phyloP scores from a whole-genome alignment of 2,329 filamentous ascomycete genomes.

The Colletotrichum australisinense region DNA sequence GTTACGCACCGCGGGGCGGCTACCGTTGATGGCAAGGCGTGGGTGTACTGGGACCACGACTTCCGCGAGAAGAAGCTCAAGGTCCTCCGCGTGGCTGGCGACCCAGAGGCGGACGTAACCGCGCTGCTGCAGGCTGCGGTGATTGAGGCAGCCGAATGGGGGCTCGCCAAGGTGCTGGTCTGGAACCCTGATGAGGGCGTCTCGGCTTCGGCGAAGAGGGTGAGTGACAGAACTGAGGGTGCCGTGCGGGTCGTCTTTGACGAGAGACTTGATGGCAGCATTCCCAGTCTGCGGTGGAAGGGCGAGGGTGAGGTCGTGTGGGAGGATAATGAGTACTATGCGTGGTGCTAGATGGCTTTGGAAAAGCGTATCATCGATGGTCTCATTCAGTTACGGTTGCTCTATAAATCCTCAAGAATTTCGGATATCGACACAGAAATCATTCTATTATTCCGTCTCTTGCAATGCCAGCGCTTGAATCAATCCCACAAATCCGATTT shows the following conservation, averaged over 20 bases:
- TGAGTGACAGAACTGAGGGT: conserved; percentile 52
- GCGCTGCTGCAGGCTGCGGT: conserved; percentile 47
- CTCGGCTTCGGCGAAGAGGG: conserved; percentile 41
- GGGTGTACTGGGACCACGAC: conserved; percentile 51
- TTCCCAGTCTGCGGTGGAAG: conserved; percentile 51
- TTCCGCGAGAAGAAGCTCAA: conserved; percentile 45
- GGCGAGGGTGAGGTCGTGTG: conserved; percentile 43
- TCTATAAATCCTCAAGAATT: not conserved
- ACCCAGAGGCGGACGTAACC: conserved; percentile 40
- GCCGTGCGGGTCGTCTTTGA: conserved; percentile 43
- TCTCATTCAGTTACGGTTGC: not conserved
- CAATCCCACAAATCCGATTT: conserved; percentile 37
- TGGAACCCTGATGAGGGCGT: conserved; percentile 50
- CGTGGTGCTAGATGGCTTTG: conserved; percentile 37
- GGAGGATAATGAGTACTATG: conserved; percentile 45
- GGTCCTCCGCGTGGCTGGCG: conserved; percentile 41
- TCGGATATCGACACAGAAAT: not conserved
- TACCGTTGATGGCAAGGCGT: conserved; percentile 41
- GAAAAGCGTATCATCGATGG: not conserved
- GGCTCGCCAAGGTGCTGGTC: conserved; percentile 46
- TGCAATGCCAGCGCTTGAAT: conserved; percentile 33
- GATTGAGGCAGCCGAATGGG: conserved; percentile 45
- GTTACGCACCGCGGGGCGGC: conserved; percentile 39
- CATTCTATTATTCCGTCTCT: not conserved
- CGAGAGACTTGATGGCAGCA: conserved; percentile 43